Base-by-base conservation (phyloP, 495 filamentous ascomycete genomes). In the Neurospora sp. region DNA sequence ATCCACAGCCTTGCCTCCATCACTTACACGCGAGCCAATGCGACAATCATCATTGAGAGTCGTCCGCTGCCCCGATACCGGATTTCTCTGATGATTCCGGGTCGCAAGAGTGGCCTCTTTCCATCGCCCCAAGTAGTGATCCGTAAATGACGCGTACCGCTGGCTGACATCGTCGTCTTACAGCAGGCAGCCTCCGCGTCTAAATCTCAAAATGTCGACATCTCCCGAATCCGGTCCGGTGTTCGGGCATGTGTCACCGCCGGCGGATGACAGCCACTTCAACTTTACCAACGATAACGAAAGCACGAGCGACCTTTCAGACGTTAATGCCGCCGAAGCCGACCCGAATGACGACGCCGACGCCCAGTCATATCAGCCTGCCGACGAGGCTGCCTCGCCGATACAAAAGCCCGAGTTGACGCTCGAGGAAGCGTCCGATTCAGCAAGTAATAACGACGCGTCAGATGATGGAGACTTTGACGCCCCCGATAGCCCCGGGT, bases 401-500 rank as follows among this genome's bases (percentile, higher is more conserved):
- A 90, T 92, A 83, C 91, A 87, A 69, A 92, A 91, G 38, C 92
- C 85, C 72, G 90, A 88, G 77, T 74, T 78, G 20, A 78, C 79
- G 40, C 75, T 75, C 9, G 78, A 80, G 71, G 75, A 82, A 69
- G 71, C 77, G 60, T 78, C 80, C 23, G 82, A 81, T n/a, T 83
- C 84, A 49, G 44, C 44, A 31, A 90, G 91, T 76, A 88, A 91
- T 76, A 89, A 91, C 79, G 88, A 93, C 74, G 91, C 89, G 74
- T 92, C 89, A 69, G 92, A 93, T 69, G 93, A 96, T 85, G 94
- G 88, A 46, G 93, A 95, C 76, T 96, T 89, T 77, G 90, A 90
- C 76, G 87, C 89, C 79, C 90, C 91, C 72, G 89, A 90, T 71
- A 90, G 88, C 72, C 85, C 84, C 72, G 85, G 87, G 74, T 86